phyloP scores from a whole-genome alignment of 768 basidiomycete species.

The Kwoniella mangroviensis region DNA sequence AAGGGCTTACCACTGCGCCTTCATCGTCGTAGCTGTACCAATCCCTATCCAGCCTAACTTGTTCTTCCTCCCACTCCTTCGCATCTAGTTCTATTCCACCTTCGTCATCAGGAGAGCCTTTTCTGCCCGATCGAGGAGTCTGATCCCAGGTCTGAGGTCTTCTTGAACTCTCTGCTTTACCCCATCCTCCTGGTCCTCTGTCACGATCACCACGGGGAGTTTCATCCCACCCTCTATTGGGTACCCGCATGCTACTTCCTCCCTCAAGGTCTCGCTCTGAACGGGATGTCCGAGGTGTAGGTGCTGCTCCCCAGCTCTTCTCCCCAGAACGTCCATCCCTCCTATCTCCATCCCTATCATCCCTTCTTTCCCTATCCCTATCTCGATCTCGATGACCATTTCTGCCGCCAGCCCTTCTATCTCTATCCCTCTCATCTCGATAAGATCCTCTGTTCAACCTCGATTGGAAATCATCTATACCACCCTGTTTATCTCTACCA shows the following conservation, averaged over 20 bases:
- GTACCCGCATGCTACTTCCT: constrained; percentile 78
- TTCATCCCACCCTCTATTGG: constrained; percentile 92
- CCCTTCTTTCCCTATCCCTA: constrained; percentile 64
- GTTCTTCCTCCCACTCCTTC: constrained; percentile 97
- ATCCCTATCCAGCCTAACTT: constrained; percentile 85
- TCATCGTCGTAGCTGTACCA: constrained; percentile 96
- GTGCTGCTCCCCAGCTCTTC: constrained; percentile 54
- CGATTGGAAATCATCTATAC: constrained; percentile 91
- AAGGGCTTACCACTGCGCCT: constrained; percentile 67
- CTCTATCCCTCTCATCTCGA: constrained; percentile 52
- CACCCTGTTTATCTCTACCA: constrained; percentile 59
- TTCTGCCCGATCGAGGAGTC: constrained; percentile 45
- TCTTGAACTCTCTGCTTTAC: constrained; percentile 63
- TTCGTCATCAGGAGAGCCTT: constrained; percentile 36
- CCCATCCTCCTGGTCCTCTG: constrained; percentile 69
- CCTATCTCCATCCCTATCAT: constrained; percentile 62
- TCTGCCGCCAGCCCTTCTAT: constrained; percentile 21
- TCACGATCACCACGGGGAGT: constrained; percentile 69
- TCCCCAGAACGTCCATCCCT: constrained; percentile 21
- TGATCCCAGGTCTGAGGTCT: constrained; percentile 49
- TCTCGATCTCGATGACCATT: constrained; percentile 60
- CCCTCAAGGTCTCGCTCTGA: constrained; percentile 44
- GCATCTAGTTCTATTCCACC: constrained; percentile 64
- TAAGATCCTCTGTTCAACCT: constrained; percentile 76
- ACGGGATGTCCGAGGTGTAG: constrained; percentile 52